phyloP scores from a whole-genome alignment of 805 yeast genomes.

The Ogataea trehalophila region DNA sequence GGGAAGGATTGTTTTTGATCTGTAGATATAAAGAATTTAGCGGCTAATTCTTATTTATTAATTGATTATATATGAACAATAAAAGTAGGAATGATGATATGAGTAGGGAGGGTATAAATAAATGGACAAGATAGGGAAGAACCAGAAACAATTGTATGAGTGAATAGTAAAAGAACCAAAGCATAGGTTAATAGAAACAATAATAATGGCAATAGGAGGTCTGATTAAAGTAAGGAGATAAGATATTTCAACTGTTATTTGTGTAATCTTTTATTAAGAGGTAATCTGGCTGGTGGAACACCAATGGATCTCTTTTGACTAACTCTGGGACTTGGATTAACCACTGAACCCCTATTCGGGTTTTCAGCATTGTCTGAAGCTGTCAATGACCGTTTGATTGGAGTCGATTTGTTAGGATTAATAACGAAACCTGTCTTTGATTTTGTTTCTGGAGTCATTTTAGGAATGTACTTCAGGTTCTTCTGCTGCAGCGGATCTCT shows the following conservation, averaged over 20 bases:
- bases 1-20: too few relatives aligned
- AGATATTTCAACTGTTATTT: slow-evolving; percentile 2
- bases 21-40: too few relatives aligned
- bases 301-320: slow-evolving; percentile 22
- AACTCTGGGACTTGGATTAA: slow-evolving; percentile 6
- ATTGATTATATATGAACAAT: too few relatives aligned
- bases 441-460: slow-evolving; percentile 50
- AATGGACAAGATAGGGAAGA: too few relatives aligned
- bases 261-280: slow-evolving; percentile 19
- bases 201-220: too few relatives aligned
- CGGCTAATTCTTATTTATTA: too few relatives aligned
- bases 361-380: slow-evolving; percentile 9
- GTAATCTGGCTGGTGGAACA: slow-evolving; percentile 16
- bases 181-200: too few relatives aligned
- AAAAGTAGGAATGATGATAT: too few relatives aligned
- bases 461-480: slow-evolving; percentile 48
- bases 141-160: too few relatives aligned
- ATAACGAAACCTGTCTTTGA: slow-evolving; percentile 45
- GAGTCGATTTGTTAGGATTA: slow-evolving; percentile 66
- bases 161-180: too few relatives aligned
- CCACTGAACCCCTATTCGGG: neutral
- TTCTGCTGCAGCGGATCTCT: slow-evolving; percentile 35
- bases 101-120: too few relatives aligned
- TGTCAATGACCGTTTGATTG: slow-evolving; percentile 41
- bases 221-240: neutral